A percentile compares a stretch with the other conserved stretches of the same genome.
These are phyloP conservation scores for Cryptococcus floricola DNA, from an alignment of 1,284 basidiomycete genomes.

Conservation along the genomic window DNA sequence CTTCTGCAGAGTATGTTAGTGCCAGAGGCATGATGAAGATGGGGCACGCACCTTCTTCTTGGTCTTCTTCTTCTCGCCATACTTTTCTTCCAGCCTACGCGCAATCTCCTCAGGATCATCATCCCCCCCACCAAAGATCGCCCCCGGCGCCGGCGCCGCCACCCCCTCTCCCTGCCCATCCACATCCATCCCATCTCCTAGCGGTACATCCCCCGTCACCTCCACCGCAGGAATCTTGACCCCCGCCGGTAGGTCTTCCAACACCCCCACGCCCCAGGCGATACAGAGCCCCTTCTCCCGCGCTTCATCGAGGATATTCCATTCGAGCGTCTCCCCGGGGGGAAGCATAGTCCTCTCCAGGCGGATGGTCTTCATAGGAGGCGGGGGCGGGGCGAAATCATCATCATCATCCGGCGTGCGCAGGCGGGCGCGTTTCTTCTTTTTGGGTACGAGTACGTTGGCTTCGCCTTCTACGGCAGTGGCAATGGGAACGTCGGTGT, in stretches of 20 bases:
- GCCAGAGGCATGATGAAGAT: not conserved
- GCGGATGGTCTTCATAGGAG: conserved; percentile 43
- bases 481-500: not conserved
- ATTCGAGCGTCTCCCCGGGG: conserved; percentile 26
- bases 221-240: not conserved
- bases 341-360: conserved; percentile 22
- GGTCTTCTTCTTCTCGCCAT: conserved; percentile 19
- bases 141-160: conserved; percentile 4
- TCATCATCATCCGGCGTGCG: conserved; percentile 36
- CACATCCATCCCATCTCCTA: not conserved
- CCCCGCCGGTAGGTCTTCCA: conserved; percentile 8
- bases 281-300: conserved; percentile 24
- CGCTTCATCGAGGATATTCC: conserved; percentile 39
- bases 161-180: conserved; percentile 10
- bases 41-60: conserved; percentile 15
- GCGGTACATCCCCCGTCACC: not conserved
- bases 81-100: conserved; percentile 33
- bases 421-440: conserved; percentile 26
- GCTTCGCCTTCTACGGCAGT: not conserved
- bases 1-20: conserved; percentile 5
- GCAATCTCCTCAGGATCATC: conserved; percentile 33
- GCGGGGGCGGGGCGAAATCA: conserved; percentile 40
- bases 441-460: conserved; percentile 32
- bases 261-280: conserved; percentile 17
- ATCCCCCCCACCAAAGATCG: conserved; percentile 11